phyloP scores from a whole-genome alignment of 1,139 yeast genomes.

The Maudiozyma humilis region DNA sequence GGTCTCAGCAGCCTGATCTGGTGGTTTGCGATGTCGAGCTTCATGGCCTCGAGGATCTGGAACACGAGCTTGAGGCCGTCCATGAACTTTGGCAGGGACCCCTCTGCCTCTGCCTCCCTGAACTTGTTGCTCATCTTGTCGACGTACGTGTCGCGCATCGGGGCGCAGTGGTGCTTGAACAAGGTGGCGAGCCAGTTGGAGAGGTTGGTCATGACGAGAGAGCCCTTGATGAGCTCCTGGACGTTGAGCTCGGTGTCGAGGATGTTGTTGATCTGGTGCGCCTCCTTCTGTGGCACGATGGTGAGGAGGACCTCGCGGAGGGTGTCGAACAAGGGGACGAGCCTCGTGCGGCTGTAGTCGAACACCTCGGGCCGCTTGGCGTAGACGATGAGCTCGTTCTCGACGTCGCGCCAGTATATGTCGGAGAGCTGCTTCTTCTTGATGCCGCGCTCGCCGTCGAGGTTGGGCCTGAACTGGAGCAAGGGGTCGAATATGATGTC shows the following conservation, averaged over 20 bases:
- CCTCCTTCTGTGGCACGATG: slow-evolving; percentile 71
- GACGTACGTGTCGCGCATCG: slow-evolving; percentile 90
- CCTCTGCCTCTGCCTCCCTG: slow-evolving; percentile 48
- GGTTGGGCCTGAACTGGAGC: slow-evolving; percentile 82
- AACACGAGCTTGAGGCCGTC: slow-evolving; percentile 75
- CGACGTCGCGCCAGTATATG: slow-evolving; percentile 75
- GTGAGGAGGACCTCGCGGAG: slow-evolving; percentile 68
- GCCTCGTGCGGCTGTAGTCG: slow-evolving; percentile 39
- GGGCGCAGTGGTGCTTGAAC: slow-evolving; percentile 56
- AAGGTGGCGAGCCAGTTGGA: slow-evolving; percentile 30
- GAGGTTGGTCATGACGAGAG: slow-evolving; percentile 26
- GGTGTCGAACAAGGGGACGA: slow-evolving; percentile 64
- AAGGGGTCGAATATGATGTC: slow-evolving; percentile 90
- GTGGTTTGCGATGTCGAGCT: slow-evolving; percentile 89
- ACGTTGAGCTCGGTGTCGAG: slow-evolving; percentile 70
- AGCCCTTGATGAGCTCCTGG: slow-evolving; percentile 60
- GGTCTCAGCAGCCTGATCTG: slow-evolving; percentile 83
- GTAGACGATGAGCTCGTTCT: slow-evolving; percentile 42
- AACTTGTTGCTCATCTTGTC: slow-evolving; percentile 73
- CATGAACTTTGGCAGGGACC: slow-evolving; percentile 50
- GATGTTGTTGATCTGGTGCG: slow-evolving; percentile 58
- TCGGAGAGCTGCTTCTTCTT: slow-evolving; percentile 69
- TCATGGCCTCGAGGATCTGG: slow-evolving; percentile 90
- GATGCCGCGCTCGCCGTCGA: slow-evolving; percentile 84
- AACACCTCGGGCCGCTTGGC: slow-evolving; percentile 27